Base-by-base conservation (phyloP, 805 yeast genomes). In the Myxozyma geophila region DNA sequence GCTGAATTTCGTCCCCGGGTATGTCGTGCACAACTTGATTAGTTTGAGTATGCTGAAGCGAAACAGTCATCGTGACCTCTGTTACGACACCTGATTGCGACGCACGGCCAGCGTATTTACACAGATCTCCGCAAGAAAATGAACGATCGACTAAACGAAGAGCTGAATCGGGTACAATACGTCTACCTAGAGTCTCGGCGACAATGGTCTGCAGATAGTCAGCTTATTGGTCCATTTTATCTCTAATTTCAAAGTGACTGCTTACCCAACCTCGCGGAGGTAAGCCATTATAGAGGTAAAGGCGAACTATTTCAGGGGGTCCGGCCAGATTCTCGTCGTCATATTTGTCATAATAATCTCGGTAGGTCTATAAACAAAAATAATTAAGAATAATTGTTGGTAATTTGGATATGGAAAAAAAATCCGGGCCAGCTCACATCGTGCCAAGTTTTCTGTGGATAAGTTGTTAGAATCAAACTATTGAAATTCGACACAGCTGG, bases 221-320 rank as follows among this genome's bases (percentile, higher is more conserved):
- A 52, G 43, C 17, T 21, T 36, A 51, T 7, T 7, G 33, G 10
- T 17, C 17, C 12, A 13, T 50, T 6, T 54, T 8, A n/a, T 50
- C 6, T 35, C 13, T 33, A 9, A 39, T 41, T 19, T 33, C 17
- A 21, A 46, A 39, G n/a, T 23, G 39, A 15, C 2, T 2, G 35
- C 66, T 6, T 52, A 64, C 68, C 69, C 69, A 66, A 15, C 69
- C 69, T 21, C 62, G 51, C 8, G 69, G 69, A n/a, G 69, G 69
- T 35, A 62, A 35, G 21, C 69, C 69, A 17, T 17, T 39, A 13
- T 21, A 12, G 28, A 35, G 35, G 40, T 66, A 66, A 41, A 17
- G 12, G 12, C 59, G 57, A 6, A 60, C 62, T 37, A 66, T 66
- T 36, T 66, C 69, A 17, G 61, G 64, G 17, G 69, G 67, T 7